phyloP scores from a whole-genome alignment of 768 basidiomycete genomes.

The Trametes coccinea region DNA sequence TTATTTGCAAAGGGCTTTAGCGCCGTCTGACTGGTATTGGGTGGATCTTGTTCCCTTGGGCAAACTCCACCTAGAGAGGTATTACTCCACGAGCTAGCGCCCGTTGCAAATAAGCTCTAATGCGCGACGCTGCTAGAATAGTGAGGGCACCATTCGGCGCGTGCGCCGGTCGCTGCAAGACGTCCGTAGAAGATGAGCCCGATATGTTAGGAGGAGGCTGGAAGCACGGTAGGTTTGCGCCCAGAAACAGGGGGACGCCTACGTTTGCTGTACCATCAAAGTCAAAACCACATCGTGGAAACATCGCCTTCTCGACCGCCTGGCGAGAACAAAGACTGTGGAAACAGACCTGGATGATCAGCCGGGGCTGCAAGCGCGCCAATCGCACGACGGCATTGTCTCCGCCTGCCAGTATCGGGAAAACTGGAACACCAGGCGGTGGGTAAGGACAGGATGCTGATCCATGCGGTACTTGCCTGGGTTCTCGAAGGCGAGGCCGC shows the following conservation, averaged over 20 bases:
- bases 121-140: no score
- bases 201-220: background rate
- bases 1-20: no score
- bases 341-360: background rate
- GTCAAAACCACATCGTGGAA: background rate
- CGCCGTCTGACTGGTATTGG: no score
- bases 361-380: background rate
- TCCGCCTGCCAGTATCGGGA: conserved; percentile 7
- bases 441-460: background rate
- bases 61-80: no score
- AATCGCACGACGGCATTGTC: conserved; percentile 5
- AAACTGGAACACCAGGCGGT: background rate
- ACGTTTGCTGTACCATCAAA: background rate
- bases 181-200: conserved; percentile 4
- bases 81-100: no score
- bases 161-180: no score
- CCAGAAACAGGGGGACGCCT: no score
- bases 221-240: conserved; percentile 1
- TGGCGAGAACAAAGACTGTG: conserved; percentile 1
- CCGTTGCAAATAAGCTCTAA: background rate
- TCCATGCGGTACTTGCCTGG: conserved; percentile 5
- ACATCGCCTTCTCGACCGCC: background rate
- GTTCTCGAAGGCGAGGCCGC: background rate
- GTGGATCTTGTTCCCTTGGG: no score
- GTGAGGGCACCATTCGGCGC: no score